Base-by-base conservation (phyloP, 2,329 filamentous ascomycete genomes). In the Sporothrix luriei region DNA sequence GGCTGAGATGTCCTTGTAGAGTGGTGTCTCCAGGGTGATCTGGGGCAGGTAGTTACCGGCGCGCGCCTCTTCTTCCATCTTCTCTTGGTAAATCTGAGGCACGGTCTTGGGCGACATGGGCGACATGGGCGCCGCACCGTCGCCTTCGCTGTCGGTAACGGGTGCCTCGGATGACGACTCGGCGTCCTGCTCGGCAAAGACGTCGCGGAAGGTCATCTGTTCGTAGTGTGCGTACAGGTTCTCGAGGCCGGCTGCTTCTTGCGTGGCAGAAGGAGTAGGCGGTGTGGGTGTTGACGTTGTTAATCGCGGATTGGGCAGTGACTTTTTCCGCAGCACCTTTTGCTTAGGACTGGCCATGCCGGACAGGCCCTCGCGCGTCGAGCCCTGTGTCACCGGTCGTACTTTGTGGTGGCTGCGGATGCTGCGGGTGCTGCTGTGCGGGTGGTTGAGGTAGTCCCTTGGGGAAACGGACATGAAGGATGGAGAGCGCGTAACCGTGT, bases 191-290 rank as follows among this genome's bases (percentile, higher is more conserved):
- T 70, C 77, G 51, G 74, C 74, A 54, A 80, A 75, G 2, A 82
- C 76, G 51, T 84, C 77, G 16, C 82, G 82, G 69, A 85, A 83
- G 0, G 84, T 83, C 79, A 83, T 84, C 73, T 86, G 82, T 75
- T 88, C 86, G 74, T 88, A 87, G 74, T 88, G 84, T 69, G 85
- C 79, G 74, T 88, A 87, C 3, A 88, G 78, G 67, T 83, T 82
- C 55, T 84, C 80, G 26, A 87, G 75, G 2, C 81, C 82, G 19
- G 13, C 54, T 29, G 67, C 70, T 71, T 73, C 72, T 71, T 72
- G 26, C 49, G 70, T 21, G 70, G 26, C 52, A 26, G 38, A 62
- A 46, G 57, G 57, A 14, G 57, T 46, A 6, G 38, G n/a, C 19
- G 57, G 38, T 16, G 38, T 13, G 4, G 57, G 57, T 13, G 40